Evolutionary conservation across 2,329 filamentous ascomycete genomes (phyloP), one percentile per base, ranked within the genome.

Genomic region (Bisporella sp.): DNA sequence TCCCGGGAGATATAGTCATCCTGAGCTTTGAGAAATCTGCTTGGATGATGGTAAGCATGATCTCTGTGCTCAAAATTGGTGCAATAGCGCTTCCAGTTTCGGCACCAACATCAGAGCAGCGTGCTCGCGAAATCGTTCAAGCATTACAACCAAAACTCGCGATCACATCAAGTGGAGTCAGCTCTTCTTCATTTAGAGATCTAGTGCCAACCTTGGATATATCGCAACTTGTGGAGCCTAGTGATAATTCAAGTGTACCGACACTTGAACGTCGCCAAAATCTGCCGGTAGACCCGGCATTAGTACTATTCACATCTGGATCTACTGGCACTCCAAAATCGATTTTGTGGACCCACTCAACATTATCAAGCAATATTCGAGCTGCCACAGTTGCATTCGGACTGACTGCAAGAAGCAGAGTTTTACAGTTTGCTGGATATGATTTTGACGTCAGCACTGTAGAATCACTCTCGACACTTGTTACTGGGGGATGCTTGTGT

Each of bases 401-500:
- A 12, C 46, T 54, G 31, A 21, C 21, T 21, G 6, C 13, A 1
- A 28, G 33, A 4, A 52, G 49, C 7, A 48, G 59, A 8, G 54
- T 53, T 6, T 47, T 62, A 9, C 46, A 54, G 40, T 50, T 53
- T 29, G 45, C 48, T 6, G 33, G 43, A 31, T 54, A 51, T 41
- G 35, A 33, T 5, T 68, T 70, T 30, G 72, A 59, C 35, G 59
- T 58, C 51, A 69, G 70, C 59, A 70, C 70, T 45, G 59, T 60
- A 2, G 59, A 54, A 28, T 72, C 54, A 5, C 48, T 57, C 21
- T 46, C 31, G 5, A 51, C 53, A 4, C 61, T 72, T n/a, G 57
- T 64, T 41, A 51, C 58, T 31, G 69, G 69, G 33, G 69, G 65
- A 6, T 66, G 64, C 43, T 60, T 71, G 3, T 71, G 68, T 43